Evolutionary conservation across 306 rosid genomes (phyloP), one percentile per base, ranked within the genome.

Genomic region (Luffa aegyptiaca): DNA sequence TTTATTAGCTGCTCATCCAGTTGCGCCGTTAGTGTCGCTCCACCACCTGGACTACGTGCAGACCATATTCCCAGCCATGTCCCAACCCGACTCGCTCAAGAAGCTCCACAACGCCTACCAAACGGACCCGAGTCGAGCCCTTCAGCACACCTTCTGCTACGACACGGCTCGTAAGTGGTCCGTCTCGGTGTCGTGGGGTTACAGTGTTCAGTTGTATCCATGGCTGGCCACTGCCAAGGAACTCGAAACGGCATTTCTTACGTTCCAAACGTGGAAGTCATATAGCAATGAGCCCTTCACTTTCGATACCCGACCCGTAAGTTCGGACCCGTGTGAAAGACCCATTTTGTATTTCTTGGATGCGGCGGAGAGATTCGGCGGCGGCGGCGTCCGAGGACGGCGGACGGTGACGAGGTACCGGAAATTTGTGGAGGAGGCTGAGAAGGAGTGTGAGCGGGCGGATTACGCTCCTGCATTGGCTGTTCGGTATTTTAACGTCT

Each of bases 151-250:
- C 8, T 84, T 90, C 55, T 90, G 96, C 41, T 90, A 92, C 31
- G 97, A 93, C 73, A 74, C 58, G 5, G 52, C 42, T 4, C 81
- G 88, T 1, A 93, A 93, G 18, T 91, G 97, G 97, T 80, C 98
- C 0, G 82, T 93, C 2, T 90, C 97, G 3, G 86, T 93, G 36
- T 86, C 98, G 0, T 93, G 97, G 98, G 96, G 98, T 0, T 92
- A 84, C 84, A 83, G 84, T 17, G 82, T 90, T 5, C 87, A 88
- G 87, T 9, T 92, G 4, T 89, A 88, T 55, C 92, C 97, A 1
- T 80, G 80, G 33, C 37, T 88, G 0, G 51, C 36, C 6, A 89
- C 82, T 4, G 84, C 91, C 1, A 90, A 87, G 81, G 66, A 82
- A n/a, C 66, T 94, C 0, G 96, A 89, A 52, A 90, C 82, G 10